These are phyloP conservation scores for Taphrina deformans DNA, from an alignment of 1,139 yeast species.

Conservation along the genomic window DNA sequence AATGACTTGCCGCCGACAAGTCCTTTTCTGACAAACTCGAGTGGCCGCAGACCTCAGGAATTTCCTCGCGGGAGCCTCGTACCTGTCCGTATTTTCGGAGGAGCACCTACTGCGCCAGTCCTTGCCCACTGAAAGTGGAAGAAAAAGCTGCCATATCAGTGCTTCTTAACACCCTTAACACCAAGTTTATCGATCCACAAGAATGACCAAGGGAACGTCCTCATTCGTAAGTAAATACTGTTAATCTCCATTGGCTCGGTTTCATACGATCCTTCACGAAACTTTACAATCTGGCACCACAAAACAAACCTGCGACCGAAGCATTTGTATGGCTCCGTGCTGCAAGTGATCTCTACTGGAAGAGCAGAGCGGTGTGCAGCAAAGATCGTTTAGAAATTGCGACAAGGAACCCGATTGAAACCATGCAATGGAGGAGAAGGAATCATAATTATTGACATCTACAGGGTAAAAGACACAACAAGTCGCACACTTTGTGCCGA, in stretches of 20 bases:
- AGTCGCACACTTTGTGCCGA: slow-evolving; percentile 97
- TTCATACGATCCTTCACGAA: neutral
- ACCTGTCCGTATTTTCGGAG: neutral
- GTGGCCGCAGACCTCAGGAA: too few species aligned
- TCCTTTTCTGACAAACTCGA: neutral
- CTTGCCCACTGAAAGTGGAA: neutral
- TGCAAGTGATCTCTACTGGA: too few species aligned
- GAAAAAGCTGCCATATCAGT: neutral
- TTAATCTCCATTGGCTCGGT: neutral
- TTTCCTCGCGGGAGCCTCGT: neutral
- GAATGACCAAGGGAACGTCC: slow-evolving; percentile 36
- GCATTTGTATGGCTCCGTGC: too few species aligned
- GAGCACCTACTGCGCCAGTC: neutral
- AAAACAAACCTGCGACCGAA: too few species aligned
- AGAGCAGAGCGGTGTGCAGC: too few species aligned
- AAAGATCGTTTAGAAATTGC: neutral
- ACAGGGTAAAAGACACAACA: slow-evolving; percentile 96
- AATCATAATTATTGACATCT: slow-evolving; percentile 49
- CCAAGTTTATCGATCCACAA: slow-evolving; percentile 15
- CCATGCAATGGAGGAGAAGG: too few species aligned
- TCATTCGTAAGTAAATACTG: slow-evolving; percentile 33
- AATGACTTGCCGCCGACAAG: slow-evolving; percentile 3
- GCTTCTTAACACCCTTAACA: neutral
- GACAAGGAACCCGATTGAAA: neutral
- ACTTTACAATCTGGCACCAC: neutral